Evolutionary conservation across 495 filamentous ascomycete species (phyloP), one percentile per base, ranked within the genome.

Genomic region (Xylaria acuta): DNA sequence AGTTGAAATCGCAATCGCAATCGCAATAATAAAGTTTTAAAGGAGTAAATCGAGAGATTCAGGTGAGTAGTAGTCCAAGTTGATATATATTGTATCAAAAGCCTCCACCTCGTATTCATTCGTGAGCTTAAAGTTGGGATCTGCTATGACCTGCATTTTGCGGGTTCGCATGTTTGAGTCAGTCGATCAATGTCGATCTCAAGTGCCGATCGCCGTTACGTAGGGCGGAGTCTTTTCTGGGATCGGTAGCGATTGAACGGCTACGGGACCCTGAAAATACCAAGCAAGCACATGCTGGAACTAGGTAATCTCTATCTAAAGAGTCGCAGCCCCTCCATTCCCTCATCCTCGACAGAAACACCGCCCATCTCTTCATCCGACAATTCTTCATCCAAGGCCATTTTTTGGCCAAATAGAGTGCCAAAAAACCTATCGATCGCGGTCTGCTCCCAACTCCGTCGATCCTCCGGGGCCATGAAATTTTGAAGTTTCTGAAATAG

Each of bases 401-500:
- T 84, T 79, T 90, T 93, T 77, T 92, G 90, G 20, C 96, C 97
- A 67, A 99, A 90, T 77, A 99, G 81, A 41, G 93, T 92, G 40
- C 91, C 91, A 83, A 99, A 98, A 77, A 99, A 90, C 76, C 97
- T 89, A 77, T 94, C 93, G 65, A 93, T 89, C 49, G 94, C 92
- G 65, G 88, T 86, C 65, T 89, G 86, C 63, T 92, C 92, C 95
- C 95, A 97, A 16, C 73, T 78, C 3, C 90, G 87, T 38, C 92
- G 83, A 78, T 97, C 93, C 79, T 97, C 93, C 0, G 95, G 92
- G 38, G 94, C 95, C 95, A 98, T 97, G 78, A 98, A 98, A 83
- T 98, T 98, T 84, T 96, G 93, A 73, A 99, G 81, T 81, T 97
- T 98, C 84, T 98, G 94, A 45, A 34, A 34, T 1, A 41, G 8